Percentiles rank a stretch among this genome's conserved stretches.
Evolutionary conservation across 139 green algal genomes (phyloP).

Genomic region (Volvox africanus): DNA sequence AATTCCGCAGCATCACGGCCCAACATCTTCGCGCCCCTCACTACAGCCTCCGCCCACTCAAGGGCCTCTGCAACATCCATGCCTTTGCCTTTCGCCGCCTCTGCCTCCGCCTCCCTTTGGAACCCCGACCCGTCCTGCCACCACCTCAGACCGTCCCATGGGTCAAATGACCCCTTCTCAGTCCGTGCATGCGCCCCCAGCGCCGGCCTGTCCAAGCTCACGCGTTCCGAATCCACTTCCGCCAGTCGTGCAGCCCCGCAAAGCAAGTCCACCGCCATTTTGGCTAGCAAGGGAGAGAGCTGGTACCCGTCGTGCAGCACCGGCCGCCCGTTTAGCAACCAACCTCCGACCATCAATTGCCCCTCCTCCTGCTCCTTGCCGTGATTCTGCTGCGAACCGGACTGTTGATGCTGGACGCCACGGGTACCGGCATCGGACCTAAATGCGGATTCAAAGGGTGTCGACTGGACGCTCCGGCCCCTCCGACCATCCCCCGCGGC

Average conservation of each 20-base stretch:
- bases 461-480: too few relatives aligned
- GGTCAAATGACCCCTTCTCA: not conserved
- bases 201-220: not conserved
- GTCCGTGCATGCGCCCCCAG: not conserved
- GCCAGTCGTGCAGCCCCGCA: not conserved
- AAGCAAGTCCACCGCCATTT: constrained; percentile 43
- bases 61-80: not conserved
- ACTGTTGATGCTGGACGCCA: too few relatives aligned
- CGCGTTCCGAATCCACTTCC: not conserved
- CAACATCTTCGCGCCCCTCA: not conserved
- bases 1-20: not conserved
- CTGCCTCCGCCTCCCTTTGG: not conserved
- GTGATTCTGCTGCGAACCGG: too few relatives aligned
- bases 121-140: constrained; percentile 18
- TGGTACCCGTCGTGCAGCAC: constrained; percentile 22
- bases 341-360: not conserved
- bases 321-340: not conserved
- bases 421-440: too few relatives aligned
- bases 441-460: too few relatives aligned
- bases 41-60: constrained; percentile 18
- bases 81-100: not conserved
- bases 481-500: too few relatives aligned
- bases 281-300: constrained; percentile 41
- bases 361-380: too few relatives aligned
- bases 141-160: not conserved